Percentiles rank a stretch among this genome's conserved stretches.
Conservation (phyloP, 805 yeast species). For the Candida chauliodis region DNA sequence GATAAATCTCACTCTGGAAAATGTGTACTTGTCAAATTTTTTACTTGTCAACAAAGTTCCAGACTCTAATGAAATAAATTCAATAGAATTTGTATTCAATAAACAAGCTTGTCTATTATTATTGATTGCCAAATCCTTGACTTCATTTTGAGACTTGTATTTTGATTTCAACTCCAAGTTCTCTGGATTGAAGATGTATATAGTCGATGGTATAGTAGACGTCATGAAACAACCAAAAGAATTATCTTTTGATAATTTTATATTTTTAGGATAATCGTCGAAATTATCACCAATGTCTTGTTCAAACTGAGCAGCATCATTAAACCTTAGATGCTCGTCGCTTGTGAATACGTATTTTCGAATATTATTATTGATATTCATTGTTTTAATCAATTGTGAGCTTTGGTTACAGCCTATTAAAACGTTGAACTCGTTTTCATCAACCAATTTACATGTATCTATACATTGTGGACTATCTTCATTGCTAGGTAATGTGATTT, state of each 20-base stretch:
- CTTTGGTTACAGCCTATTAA: constrained; percentile 77
- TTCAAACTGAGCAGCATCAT: constrained; percentile 57
- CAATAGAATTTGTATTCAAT: constrained; percentile 53
- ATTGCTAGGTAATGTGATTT: constrained; percentile 52
- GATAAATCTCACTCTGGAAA: constrained; percentile 44
- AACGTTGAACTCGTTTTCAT: constrained; percentile 41
- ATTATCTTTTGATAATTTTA: constrained; percentile 57
- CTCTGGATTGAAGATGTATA: constrained; percentile 58
- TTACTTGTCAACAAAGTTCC: constrained; percentile 34
- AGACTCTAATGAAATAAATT: constrained; percentile 47
- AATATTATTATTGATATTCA: constrained; percentile 66
- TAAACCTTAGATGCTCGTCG: constrained; percentile 58
- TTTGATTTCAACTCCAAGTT: constrained; percentile 52
- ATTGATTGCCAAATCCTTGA: constrained; percentile 63
- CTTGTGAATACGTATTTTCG: constrained; percentile 57
- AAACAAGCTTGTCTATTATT: constrained; percentile 52
- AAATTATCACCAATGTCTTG: constrained; percentile 34
- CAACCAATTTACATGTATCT: constrained; percentile 42
- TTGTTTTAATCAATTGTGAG: constrained; percentile 48
- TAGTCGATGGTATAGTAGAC: constrained; percentile 58
- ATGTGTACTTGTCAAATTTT: constrained; percentile 22
- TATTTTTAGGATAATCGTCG: constrained; percentile 62
- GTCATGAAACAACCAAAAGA: constrained; percentile 66
- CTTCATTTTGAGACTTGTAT: constrained; percentile 48
- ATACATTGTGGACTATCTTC: constrained; percentile 90